phyloP scores from a whole-genome alignment of 2,329 filamentous ascomycete genomes.

The Meredithiella fracta region DNA sequence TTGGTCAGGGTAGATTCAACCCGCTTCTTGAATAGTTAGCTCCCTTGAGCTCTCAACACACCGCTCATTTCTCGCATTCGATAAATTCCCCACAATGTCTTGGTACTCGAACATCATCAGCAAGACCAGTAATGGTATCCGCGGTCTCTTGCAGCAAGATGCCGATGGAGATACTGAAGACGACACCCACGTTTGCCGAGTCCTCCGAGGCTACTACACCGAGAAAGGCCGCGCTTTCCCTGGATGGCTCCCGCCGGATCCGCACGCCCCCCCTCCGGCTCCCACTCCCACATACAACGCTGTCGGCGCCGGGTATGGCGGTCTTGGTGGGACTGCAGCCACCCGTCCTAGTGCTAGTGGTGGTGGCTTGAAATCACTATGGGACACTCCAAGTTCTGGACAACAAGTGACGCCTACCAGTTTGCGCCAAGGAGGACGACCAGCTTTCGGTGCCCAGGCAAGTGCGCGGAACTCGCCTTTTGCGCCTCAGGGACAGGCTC shows the following conservation, averaged over 20 bases:
- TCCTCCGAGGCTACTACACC: conserved; percentile 79
- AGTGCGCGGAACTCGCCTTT: conserved; percentile 19
- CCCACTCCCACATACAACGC: conserved; percentile 36
- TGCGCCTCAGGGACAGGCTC: conserved; percentile 12
- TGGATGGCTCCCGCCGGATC: conserved; percentile 75
- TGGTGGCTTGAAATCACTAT: conserved; percentile 37
- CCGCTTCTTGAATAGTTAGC: background rate
- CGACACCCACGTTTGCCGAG: conserved; percentile 86
- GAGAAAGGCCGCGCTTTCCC: conserved; percentile 75
- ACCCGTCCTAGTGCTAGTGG: conserved; percentile 12
- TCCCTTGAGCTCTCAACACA: background rate
- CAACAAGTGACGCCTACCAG: conserved; percentile 23
- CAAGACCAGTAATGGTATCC: conserved; percentile 49
- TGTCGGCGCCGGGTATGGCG: conserved; percentile 39
- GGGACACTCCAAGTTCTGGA: conserved; percentile 31
- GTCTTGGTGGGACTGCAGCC: conserved; percentile 24
- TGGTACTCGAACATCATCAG: conserved; percentile 64
- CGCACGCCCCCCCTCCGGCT: conserved; percentile 44
- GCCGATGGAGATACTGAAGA: conserved; percentile 63
- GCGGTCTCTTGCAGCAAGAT: conserved; percentile 51
- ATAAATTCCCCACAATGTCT: conserved; percentile 36
- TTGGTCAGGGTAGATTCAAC: background rate
- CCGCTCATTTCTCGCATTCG: background rate
- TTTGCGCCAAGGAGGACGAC: conserved; percentile 21
- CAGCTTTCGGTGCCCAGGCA: conserved; percentile 17